Evolutionary conservation across 192 early-diverging fungal species (phyloP), one percentile per base, ranked within the genome.

Genomic region (Coemansia furcata): DNA sequence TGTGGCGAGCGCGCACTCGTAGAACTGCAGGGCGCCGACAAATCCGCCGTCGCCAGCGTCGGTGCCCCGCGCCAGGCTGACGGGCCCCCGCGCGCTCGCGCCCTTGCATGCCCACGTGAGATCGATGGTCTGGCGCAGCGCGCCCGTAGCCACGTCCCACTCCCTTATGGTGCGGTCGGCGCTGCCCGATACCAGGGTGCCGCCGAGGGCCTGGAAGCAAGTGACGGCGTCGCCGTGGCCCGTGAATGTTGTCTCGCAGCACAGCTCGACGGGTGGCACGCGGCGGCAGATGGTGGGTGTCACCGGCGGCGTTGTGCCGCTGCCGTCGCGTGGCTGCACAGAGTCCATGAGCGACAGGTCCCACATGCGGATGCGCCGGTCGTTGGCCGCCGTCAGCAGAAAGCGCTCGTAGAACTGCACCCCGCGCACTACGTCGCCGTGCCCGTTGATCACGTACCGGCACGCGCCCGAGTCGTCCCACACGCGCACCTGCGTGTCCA

Each of bases 121-220:
- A 66, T 91, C 89, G 69, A 93, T 81, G 4, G 87, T 85, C 11
- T 87, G 74, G 26, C 89, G 83, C 82, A 87, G 76, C 60, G 83
- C 70, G 29, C 89, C 88, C 33, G 87, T 90, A 29, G 76, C 71
- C 74, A 93, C 52, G 67, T 93, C 92, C 92, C 92, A 93, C 58
- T 90, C 87, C 61, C 86, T 86, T 62, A 93, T 87, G 1, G 92
- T 92, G 59, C 85, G 82, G 74, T 93, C 92, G 15, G 88, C 86
- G 21, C 90, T 86, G 52, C 91, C 92, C 3, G 91, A 88, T 15
- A 92, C 74, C 33, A 85, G 30, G 39, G 66, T 68, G 3, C 52
- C 65, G 3, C 40, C 30, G 3, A 6, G 19, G 0, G 78, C 76
- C 85, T 90, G 73, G 19, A 78, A 63, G 49, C 67, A 83, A 9